Evolutionary conservation across 2,329 filamentous ascomycete genomes (phyloP).

Genomic region (Cercospora berteroae): DNA sequence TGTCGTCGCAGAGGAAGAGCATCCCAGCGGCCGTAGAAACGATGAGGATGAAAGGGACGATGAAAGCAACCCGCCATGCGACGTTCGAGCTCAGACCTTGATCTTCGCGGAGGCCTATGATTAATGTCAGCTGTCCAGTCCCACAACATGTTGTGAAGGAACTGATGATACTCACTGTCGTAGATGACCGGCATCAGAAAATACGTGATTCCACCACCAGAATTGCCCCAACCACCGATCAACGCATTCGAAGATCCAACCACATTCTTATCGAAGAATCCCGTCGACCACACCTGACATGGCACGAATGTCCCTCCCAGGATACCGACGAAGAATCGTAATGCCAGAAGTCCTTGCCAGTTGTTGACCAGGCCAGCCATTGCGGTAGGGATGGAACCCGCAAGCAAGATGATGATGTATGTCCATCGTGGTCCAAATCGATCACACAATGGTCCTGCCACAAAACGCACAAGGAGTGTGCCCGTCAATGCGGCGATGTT

Average conservation of each 20-base stretch:
- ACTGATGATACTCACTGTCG: slow-evolving; percentile 50
- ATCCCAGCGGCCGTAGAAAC: slow-evolving; percentile 64
- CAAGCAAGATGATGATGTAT: slow-evolving; percentile 69
- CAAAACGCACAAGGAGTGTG: slow-evolving; percentile 72
- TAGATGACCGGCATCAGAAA: slow-evolving; percentile 90
- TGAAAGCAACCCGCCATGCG: slow-evolving; percentile 80
- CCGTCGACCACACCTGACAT: slow-evolving; percentile 88
- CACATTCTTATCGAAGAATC: slow-evolving; percentile 88
- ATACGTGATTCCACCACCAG: slow-evolving; percentile 86
- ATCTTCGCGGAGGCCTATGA: slow-evolving; percentile 54
- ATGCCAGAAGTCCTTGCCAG: slow-evolving; percentile 62
- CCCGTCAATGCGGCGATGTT: slow-evolving; percentile 79
- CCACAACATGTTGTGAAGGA: neutral
- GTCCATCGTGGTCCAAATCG: slow-evolving; percentile 75
- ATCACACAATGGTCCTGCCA: slow-evolving; percentile 80
- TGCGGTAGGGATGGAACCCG: slow-evolving; percentile 77
- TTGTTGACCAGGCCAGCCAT: slow-evolving; percentile 73
- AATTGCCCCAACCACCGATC: slow-evolving; percentile 79
- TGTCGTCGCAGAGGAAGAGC: slow-evolving; percentile 73
- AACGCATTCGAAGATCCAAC: slow-evolving; percentile 85
- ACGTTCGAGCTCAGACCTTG: slow-evolving; percentile 62
- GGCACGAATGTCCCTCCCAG: slow-evolving; percentile 76
- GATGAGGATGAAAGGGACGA: slow-evolving; percentile 79
- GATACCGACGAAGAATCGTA: slow-evolving; percentile 77
- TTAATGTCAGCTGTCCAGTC: neutral